Base-by-base conservation (phyloP, 1,139 yeast genomes). In the Blastobotrys buckinghamii region DNA sequence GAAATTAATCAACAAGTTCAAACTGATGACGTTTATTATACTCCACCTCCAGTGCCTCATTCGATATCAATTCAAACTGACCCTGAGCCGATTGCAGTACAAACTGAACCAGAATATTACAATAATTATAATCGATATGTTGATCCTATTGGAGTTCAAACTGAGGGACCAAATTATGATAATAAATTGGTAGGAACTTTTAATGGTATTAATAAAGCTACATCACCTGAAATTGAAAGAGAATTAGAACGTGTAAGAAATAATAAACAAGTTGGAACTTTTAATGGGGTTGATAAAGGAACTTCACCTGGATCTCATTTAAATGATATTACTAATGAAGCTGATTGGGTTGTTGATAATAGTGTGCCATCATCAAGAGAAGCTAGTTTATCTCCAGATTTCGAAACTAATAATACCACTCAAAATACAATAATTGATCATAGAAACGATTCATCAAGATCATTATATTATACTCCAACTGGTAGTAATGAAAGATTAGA, bases 381-480 rank as follows among this genome's bases (percentile, higher is more conserved):
- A 42, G 39, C 39, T 39, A 22, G 24, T 7, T 22, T 5, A 5
- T 7, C 4, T 5, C 24, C 24, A 22, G 24, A 22, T 5, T 22
- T 5, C n/a, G n/a, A n/a, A n/a, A n/a, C n/a, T n/a, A n/a, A n/a
- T n/a, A n/a, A n/a, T n/a, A n/a, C n/a, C n/a, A n/a, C n/a, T 22
- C 24, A 22, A 22, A 22, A 22, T 22, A 22, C 7, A 22, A 22
- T 5, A 5, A 4, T 5, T 5, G 24, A 22, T 22, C 24, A n/a
- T n/a, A n/a, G 42, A 8, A 48, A 47, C n/a, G 52, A 51, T 30
- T 58, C 55, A 26, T 42, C 42, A 7, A 45, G 45, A 26, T 54
- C 57, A 39, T 44, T 57, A 19, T 57, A 57, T 36, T 55, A 43
- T 44, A 57, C 60, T 1, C 60, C 60, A 7, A n/a, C 17, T 5